These are phyloP conservation scores for Saccharomyces cerevisiae DNA, from an alignment of 805 yeast species.

Conservation along the genomic window DNA sequence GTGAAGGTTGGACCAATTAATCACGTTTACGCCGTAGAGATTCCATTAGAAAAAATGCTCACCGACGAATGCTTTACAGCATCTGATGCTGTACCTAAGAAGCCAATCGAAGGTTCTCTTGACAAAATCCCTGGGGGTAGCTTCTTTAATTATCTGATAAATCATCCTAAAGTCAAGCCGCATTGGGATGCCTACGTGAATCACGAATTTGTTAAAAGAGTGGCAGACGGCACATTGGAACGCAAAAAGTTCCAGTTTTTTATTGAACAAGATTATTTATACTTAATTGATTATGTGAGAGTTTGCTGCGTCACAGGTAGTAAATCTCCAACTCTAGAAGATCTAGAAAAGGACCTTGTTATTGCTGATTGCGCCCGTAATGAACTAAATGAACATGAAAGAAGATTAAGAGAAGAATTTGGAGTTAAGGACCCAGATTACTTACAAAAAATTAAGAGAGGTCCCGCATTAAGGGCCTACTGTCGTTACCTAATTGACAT, in stretches of 20 bases:
- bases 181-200: constrained; percentile 51
- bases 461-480: constrained; percentile 52
- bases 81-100: constrained; percentile 10
- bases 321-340: constrained; percentile 47
- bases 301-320: constrained; percentile 58
- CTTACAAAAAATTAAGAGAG: constrained; percentile 40
- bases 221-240: constrained; percentile 47
- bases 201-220: constrained; percentile 53
- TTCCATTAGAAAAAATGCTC: constrained; percentile 31
- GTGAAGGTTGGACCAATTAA: constrained; percentile 69
- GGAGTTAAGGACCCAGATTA: constrained; percentile 35
- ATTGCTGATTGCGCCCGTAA: constrained; percentile 43
- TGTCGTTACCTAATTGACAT: constrained; percentile 50
- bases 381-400: constrained; percentile 53
- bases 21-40: constrained; percentile 41
- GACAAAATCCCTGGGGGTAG: not conserved
- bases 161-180: constrained; percentile 47
- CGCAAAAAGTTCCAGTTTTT: constrained; percentile 44
- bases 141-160: constrained; percentile 42
- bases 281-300: constrained; percentile 56
- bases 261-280: constrained; percentile 54
- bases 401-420: constrained; percentile 37
- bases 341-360: constrained; percentile 41
- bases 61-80: constrained; percentile 27
- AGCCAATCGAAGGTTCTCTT: not conserved